Conservation (phyloP, 2,329 filamentous ascomycete species). For the Aspergillus glaucus region DNA sequence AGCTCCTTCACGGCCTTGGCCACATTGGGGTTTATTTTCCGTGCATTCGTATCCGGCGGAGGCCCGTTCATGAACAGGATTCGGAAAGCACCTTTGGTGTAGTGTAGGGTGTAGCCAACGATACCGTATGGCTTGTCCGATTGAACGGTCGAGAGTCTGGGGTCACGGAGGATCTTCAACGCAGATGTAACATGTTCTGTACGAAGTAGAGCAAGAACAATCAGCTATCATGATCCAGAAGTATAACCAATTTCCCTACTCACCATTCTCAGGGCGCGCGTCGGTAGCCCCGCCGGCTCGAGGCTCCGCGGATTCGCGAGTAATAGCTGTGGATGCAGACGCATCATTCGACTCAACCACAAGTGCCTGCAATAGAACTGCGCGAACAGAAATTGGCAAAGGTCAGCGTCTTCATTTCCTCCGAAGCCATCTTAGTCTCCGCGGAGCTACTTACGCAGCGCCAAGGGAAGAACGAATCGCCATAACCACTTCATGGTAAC, state of each 20-base stretch:
- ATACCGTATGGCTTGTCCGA: constrained; percentile 51
- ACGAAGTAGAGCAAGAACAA: neutral
- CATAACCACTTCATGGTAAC: constrained; percentile 32
- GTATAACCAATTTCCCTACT: constrained; percentile 7
- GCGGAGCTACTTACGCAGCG: constrained; percentile 25
- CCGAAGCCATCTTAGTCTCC: constrained; percentile 1
- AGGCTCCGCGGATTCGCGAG: constrained; percentile 11
- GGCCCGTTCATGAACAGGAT: constrained; percentile 61
- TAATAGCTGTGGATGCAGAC: constrained; percentile 11
- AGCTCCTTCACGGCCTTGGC: constrained; percentile 54
- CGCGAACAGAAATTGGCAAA: neutral
- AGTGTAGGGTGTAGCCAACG: constrained; percentile 52
- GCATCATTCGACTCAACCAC: constrained; percentile 19
- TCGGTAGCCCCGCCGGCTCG: constrained; percentile 11
- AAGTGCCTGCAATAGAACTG: constrained; percentile 29
- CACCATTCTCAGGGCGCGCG: constrained; percentile 23
- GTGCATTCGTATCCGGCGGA: constrained; percentile 38
- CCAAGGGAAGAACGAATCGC: constrained; percentile 24
- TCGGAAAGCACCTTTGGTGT: constrained; percentile 56
- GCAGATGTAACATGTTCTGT: constrained; percentile 29
- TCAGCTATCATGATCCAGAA: neutral
- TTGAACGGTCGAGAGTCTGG: constrained; percentile 18
- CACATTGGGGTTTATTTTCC: constrained; percentile 38
- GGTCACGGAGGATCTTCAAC: constrained; percentile 22
- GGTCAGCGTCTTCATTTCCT: constrained; percentile 15